Base-by-base conservation (phyloP, 1,284 basidiomycete species). In the Malassezia obtusa region DNA sequence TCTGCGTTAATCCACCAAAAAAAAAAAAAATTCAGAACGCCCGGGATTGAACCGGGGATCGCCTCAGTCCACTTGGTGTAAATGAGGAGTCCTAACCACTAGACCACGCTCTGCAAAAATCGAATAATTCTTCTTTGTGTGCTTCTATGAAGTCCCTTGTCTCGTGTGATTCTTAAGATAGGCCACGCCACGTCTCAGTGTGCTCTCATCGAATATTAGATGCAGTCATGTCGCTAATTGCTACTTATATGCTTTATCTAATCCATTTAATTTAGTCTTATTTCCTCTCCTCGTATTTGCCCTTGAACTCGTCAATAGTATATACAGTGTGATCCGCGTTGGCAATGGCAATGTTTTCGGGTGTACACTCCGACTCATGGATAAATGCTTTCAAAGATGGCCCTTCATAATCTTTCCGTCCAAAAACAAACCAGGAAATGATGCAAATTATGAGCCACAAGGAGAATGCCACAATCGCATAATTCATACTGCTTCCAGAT, bases 401-500 rank as follows among this genome's bases (percentile, higher is more conserved):
- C 4, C 66, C 67, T n/a, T 55, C 53, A 45, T 61, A 70, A 11
- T 56, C 25, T 8, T 57, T 62, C 7, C 52, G 47, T 0, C 64
- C 67, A 19, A 50, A 33, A 4, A 58, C 17, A 17, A 63, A 22
- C 65, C 65, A 70, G 12, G 58, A 62, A 17, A 53, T 32, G 2
- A 26, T 33, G 7, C 59, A 59, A 17, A 65, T 25, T 21, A 60
- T 5, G 2, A 59, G 51, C 11, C 65, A 63, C 7, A 71, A 36
- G 1, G 45, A 57, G 0, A 67, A 47, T 12, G 68, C 68, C 11
- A 75, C 77, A 8, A 76, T 54, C 12, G 71, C 71, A 57, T 77
- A 78, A 62, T 78, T 78, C 77, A 78, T 78, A 46, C 65, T 73
- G 14, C 59, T 58, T 6, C 69, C 73, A 4, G 64, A 68, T 3